Evolutionary conservation across 306 rosid species (phyloP).

Genomic region (Medicago truncatula): MtrunA17r5.0-ANR NC_053044.1:55214001-55214500

Average conservation of each 20-base stretch:
- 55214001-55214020: constrained; percentile 61
- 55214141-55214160: constrained; percentile 59
- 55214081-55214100: constrained; percentile 63
- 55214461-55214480: constrained; percentile 48
- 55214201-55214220: constrained; percentile 60
- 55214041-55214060: constrained; percentile 55
- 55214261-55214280: constrained; percentile 56
- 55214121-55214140: constrained; percentile 73
- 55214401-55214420: constrained; percentile 19
- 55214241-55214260: constrained; percentile 52
- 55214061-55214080: constrained; percentile 56
- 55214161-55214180: constrained; percentile 54
- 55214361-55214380: constrained; percentile 46
- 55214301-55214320: constrained; percentile 37
- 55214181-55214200: constrained; percentile 68
- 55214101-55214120: constrained; percentile 65
- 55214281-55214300: constrained; percentile 58
- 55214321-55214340: constrained; percentile 32
- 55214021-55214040: constrained; percentile 66
- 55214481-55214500: constrained; percentile 48
- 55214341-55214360: constrained; percentile 42
- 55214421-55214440: constrained; percentile 3
- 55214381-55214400: constrained; percentile 31
- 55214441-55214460: constrained; percentile 6
- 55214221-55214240: constrained; percentile 51